Evolutionary conservation across 1,284 basidiomycete species (phyloP), one percentile per base, ranked within the genome.

Genomic region (Pseudozyma pruni): DNA sequence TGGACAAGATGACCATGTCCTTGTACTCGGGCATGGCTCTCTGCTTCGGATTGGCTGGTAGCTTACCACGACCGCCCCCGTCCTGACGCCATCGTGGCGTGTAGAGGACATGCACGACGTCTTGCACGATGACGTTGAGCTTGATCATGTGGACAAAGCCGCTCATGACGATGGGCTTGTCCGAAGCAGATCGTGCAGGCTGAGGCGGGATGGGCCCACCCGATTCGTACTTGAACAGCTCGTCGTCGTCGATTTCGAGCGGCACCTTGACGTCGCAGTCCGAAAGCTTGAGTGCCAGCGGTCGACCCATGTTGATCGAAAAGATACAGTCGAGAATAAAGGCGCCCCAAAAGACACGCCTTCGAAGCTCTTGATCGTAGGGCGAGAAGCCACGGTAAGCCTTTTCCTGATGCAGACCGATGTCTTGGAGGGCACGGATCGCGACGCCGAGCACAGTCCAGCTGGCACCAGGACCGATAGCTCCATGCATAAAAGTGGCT

Each of bases 401-500:
- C 16, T 74, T 66, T 44, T 79, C 76, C 45, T 70, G 70, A 33
- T 79, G 76, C 38, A 76, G 64, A 20, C 76, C 76, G 39, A 79
- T 79, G 39, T 79, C 76, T 31, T 66, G 63, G 32, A 79, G 57
- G 20, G 63, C 76, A 10, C 76, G 72, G 25, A 79, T 77, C 3
- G 71, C 76, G 8, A 74, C 69, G 23, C 76, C 76, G n/a, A 79
- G 69, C 11, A 77, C 59, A 1, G 74, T 74, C 76, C 76, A 79
- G 41, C 63, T 62, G 8, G 70, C 60, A 19, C 76, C 76, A 13
- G 74, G 67, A 2, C 76, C 76, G 31, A 79, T 67, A 23, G 61
- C 50, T 2, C 74, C 70, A 29, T 72, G 75, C 75, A 76, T 74
- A 29, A 77, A 79, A 4, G 73, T 72, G 8, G 66, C 56, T 5